Conservation (phyloP, 306 rosid genomes). For the Quercus gilva region DNA sequence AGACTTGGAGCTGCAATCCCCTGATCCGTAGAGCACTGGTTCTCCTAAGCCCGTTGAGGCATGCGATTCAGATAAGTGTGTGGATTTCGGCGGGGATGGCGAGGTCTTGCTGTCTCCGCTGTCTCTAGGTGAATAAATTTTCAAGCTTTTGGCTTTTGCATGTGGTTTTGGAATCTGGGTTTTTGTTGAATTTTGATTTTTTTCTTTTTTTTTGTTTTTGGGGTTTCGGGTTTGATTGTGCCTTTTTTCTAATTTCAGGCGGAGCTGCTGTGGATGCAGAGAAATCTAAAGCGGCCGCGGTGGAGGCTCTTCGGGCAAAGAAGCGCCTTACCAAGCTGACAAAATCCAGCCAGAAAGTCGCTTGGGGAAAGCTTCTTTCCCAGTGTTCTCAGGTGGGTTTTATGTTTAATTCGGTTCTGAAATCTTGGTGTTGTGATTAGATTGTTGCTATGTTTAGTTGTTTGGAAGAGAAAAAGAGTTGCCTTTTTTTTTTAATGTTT, state of each 20-base stretch:
- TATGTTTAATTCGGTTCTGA: slow-evolving; percentile 4
- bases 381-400: slow-evolving; percentile 82
- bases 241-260: slow-evolving; percentile 33
- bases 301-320: slow-evolving; percentile 39
- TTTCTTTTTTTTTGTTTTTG: no score
- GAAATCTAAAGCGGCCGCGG: slow-evolving; percentile 40
- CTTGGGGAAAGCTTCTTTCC: slow-evolving; percentile 92
- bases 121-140: slow-evolving; percentile 42
- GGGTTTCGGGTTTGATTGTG: slow-evolving; percentile 25
- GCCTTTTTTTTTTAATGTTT: background rate
- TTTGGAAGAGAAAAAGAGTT: background rate
- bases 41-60: no score
- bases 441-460: background rate
- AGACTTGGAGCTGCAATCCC: no score
- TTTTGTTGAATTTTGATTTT: slow-evolving; percentile 11
- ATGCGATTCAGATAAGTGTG: slow-evolving; percentile 39
- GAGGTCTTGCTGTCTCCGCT: slow-evolving; percentile 56
- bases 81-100: slow-evolving; percentile 41
- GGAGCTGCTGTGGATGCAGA: slow-evolving; percentile 44
- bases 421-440: background rate
- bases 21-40: no score
- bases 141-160: background rate
- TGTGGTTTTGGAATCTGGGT: slow-evolving; percentile 3
- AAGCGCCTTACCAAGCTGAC: slow-evolving; percentile 46
- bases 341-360: slow-evolving; percentile 38